Percentiles rank a stretch among this genome's conserved stretches.
phyloP scores from a whole-genome alignment of 2,329 filamentous ascomycete species.

The Myriosclerotinia scirpicola region DNA sequence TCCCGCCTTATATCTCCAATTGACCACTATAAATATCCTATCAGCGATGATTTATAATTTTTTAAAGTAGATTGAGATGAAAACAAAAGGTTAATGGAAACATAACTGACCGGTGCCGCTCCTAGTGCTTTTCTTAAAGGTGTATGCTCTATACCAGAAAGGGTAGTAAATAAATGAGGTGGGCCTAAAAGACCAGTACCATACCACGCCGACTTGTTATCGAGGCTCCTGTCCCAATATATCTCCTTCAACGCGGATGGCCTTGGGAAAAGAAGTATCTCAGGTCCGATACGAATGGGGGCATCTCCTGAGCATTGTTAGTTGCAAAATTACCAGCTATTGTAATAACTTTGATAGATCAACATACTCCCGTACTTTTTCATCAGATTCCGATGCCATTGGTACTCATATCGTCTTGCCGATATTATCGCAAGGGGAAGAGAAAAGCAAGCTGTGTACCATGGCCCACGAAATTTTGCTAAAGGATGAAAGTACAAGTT shows the following conservation, averaged over 20 bases:
- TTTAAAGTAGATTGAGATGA: background rate
- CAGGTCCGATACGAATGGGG: slow-evolving; percentile 35
- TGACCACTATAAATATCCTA: background rate
- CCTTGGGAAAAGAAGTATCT: slow-evolving; percentile 43
- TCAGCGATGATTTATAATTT: no score
- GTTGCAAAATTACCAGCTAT: background rate
- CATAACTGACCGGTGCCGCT: background rate
- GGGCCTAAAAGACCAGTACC: slow-evolving; percentile 43
- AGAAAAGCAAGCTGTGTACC: slow-evolving; percentile 17
- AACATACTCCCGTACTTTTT: slow-evolving; percentile 16
- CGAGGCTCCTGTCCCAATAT: slow-evolving; percentile 44
- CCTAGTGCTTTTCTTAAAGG: slow-evolving; percentile 15
- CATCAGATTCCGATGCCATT: background rate
- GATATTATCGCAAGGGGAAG: slow-evolving; percentile 12
- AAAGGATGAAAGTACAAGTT: slow-evolving; percentile 28
- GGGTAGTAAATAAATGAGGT: slow-evolving; percentile 34
- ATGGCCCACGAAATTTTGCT: slow-evolving; percentile 23
- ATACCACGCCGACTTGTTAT: slow-evolving; percentile 42
- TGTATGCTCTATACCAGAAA: background rate
- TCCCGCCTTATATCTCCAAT: background rate
- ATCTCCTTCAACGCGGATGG: slow-evolving; percentile 44
- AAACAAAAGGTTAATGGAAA: background rate
- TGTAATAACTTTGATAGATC: fast-evolving
- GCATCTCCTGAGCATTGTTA: slow-evolving; percentile 31
- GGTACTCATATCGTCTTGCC: background rate